These are phyloP conservation scores for Reticulascus tulasneorum DNA, from an alignment of 2,329 filamentous ascomycete species.

Conservation along the genomic window DNA sequence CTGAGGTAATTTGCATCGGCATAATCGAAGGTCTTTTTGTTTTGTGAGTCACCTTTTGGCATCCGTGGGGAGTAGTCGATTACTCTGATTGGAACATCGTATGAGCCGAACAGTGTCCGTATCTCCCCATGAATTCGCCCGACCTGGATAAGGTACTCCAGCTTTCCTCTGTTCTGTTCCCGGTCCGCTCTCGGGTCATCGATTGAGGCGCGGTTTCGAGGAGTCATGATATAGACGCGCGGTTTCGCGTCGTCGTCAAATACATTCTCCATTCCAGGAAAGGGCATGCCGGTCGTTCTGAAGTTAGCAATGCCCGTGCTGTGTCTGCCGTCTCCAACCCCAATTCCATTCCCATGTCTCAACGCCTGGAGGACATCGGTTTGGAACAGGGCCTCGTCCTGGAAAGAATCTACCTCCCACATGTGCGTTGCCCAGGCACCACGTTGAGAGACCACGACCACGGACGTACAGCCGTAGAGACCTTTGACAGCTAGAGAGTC, in stretches of 20 bases:
- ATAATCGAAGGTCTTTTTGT: rapidly evolving
- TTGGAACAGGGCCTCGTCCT: neutral
- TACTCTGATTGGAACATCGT: neutral
- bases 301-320: too few species aligned
- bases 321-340: too few species aligned
- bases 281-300: too few species aligned
- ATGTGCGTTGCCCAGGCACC: slow-evolving; percentile 7
- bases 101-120: too few species aligned
- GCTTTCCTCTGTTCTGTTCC: too few species aligned
- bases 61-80: neutral
- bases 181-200: too few species aligned
- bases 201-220: too few species aligned
- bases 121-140: too few species aligned
- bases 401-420: neutral
- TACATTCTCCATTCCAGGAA: neutral
- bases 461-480: slow-evolving; percentile 7
- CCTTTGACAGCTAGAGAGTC: slow-evolving; percentile 1
- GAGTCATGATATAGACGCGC: neutral
- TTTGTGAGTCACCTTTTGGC: too few species aligned
- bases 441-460: slow-evolving; percentile 3
- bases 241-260: slow-evolving; percentile 1
- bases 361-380: too few species aligned
- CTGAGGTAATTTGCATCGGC: neutral
- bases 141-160: too few species aligned
- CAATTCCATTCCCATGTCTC: too few species aligned